These are phyloP conservation scores for Abortiporus biennis DNA, from an alignment of 1,284 basidiomycete species.

Conservation along the genomic window DNA sequence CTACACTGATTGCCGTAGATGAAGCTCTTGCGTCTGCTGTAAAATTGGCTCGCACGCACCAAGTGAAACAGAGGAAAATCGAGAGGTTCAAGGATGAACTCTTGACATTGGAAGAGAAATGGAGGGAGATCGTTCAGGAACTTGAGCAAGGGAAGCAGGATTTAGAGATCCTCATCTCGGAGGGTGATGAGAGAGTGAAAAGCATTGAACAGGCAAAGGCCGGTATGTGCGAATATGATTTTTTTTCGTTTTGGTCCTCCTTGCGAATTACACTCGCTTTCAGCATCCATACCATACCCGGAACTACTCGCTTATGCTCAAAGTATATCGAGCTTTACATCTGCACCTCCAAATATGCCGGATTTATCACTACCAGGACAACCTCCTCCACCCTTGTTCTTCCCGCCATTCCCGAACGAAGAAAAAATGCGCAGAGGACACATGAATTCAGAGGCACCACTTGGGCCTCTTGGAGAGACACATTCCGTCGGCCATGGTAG, in stretches of 20 bases:
- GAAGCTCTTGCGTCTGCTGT: conserved; percentile 55
- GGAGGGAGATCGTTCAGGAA: conserved; percentile 58
- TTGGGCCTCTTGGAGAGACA: conserved; percentile 71
- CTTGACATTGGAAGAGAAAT: conserved; percentile 53
- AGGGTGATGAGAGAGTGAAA: conserved; percentile 64
- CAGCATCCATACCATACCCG: conserved; percentile 73
- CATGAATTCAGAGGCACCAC: conserved; percentile 70
- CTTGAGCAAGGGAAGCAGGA: conserved; percentile 61
- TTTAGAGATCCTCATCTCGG: conserved; percentile 59
- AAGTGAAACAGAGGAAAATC: conserved; percentile 67
- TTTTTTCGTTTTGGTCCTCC: conserved; percentile 1
- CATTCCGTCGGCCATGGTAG: conserved; percentile 58
- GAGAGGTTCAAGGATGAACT: conserved; percentile 66
- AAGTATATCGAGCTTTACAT: conserved; percentile 75
- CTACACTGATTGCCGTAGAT: conserved; percentile 57
- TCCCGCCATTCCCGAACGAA: conserved; percentile 82
- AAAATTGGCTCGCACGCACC: conserved; percentile 62
- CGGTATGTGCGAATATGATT: conserved; percentile 35
- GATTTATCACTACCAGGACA: conserved; percentile 60
- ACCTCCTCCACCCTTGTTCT: conserved; percentile 69
- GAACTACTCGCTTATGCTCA: conserved; percentile 77
- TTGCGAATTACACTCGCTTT: neutral
- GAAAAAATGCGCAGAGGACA: conserved; percentile 79
- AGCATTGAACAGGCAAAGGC: conserved; percentile 65
- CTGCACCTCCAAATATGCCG: conserved; percentile 79